Evolutionary conservation across 2,329 filamentous ascomycete species (phyloP).

Genomic region (Elsinoe ampelina): DNA sequence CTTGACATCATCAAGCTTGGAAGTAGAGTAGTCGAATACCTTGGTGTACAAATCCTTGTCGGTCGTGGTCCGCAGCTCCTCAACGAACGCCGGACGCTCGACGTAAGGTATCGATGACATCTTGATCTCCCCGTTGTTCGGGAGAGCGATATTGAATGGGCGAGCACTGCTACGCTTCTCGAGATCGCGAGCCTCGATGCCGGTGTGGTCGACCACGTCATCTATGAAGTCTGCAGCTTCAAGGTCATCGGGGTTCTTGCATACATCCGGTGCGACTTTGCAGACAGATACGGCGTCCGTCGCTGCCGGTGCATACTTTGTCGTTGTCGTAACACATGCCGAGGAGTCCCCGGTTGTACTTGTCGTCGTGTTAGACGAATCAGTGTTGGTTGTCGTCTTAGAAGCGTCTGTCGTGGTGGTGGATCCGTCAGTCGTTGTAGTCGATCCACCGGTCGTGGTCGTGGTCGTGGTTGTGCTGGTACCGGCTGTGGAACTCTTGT

Average conservation of each 20-base stretch:
- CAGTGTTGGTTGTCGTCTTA: neutral
- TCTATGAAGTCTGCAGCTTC: neutral
- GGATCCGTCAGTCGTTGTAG: neutral
- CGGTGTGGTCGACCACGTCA: neutral
- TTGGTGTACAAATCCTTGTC: conserved; percentile 6
- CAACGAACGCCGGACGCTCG: conserved; percentile 1
- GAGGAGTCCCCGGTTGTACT: neutral
- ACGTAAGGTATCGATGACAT: neutral
- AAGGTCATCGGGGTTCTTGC: neutral
- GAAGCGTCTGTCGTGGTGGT: neutral
- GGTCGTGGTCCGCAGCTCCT: neutral
- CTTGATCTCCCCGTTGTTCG: neutral
- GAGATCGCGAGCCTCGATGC: neutral
- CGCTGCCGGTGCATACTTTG: neutral
- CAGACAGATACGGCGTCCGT: neutral
- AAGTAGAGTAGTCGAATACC: neutral
- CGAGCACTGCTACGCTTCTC: neutral
- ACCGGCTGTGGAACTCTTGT: neutral
- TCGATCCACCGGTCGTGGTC: neutral
- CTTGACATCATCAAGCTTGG: neutral
- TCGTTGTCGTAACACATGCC: neutral
- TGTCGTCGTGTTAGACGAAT: neutral
- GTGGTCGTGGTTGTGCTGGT: neutral
- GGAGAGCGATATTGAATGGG: neutral
- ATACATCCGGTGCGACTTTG: neutral